A percentile compares a stretch with the other conserved stretches of the same genome.
phyloP scores from a whole-genome alignment of 2,329 filamentous ascomycete genomes.

The Tympanopsis confertula region DNA sequence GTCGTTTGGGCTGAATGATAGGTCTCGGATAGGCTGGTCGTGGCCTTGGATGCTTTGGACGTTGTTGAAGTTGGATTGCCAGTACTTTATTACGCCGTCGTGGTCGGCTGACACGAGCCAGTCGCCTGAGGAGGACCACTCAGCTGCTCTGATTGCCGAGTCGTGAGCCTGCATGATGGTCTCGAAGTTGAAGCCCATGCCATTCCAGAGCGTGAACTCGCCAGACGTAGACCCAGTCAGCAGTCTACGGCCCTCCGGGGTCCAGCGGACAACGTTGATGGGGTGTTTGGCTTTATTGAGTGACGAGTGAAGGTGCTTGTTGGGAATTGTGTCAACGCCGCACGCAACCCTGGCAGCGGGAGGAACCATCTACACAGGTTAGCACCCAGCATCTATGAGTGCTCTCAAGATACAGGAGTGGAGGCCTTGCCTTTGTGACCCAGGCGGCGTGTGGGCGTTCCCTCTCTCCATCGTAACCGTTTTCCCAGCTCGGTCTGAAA shows the following conservation, averaged over 20 bases:
- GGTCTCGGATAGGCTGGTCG: slow-evolving; percentile 75
- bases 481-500: slow-evolving; percentile 65
- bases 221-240: slow-evolving; percentile 91
- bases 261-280: slow-evolving; percentile 95
- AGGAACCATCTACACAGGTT: slow-evolving; percentile 60
- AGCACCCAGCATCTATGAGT: slow-evolving; percentile 5
- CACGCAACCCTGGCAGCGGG: slow-evolving; percentile 64
- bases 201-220: slow-evolving; percentile 98
- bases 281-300: slow-evolving; percentile 97
- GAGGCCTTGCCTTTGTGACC: slow-evolving; percentile 64
- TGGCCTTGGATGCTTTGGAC: slow-evolving; percentile 90
- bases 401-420: not conserved
- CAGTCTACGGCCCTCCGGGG: slow-evolving; percentile 81
- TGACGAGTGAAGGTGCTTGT: slow-evolving; percentile 94
- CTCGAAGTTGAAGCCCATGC: slow-evolving; percentile 97
- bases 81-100: slow-evolving; percentile 92
- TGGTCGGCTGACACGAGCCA: slow-evolving; percentile 95
- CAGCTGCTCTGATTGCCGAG: slow-evolving; percentile 67
- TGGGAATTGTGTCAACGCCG: slow-evolving; percentile 77
- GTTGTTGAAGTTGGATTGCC: slow-evolving; percentile 98
- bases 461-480: slow-evolving; percentile 58
- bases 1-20: slow-evolving; percentile 89
- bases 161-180: slow-evolving; percentile 98
- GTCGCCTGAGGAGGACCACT: slow-evolving; percentile 90
- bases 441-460: slow-evolving; percentile 84